Conservation (phyloP, 164 flowering plant species). For the Sedum album region DNA sequence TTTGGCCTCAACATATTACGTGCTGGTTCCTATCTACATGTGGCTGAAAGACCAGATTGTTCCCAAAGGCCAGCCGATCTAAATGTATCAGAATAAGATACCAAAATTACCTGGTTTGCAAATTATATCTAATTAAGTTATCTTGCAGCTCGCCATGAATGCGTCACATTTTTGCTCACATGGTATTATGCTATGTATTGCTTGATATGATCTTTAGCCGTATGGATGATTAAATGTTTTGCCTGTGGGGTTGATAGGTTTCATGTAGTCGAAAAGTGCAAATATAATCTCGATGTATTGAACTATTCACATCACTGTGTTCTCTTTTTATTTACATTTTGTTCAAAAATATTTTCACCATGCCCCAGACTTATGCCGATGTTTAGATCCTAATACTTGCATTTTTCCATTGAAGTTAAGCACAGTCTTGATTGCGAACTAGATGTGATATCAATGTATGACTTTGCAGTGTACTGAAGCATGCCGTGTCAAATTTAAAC, state of each 20-base stretch:
- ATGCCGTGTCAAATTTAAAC: no score
- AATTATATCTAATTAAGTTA: not conserved
- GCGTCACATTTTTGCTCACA: not conserved
- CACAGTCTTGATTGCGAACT: no score
- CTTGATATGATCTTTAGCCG: not conserved
- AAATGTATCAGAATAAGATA: conserved; percentile 6
- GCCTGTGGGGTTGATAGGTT: not conserved
- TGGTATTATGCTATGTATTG: not conserved
- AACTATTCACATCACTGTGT: no score
- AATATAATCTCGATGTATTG: no score
- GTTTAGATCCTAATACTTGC: no score
- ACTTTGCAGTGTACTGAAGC: no score
- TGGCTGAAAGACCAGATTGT: conserved; percentile 84
- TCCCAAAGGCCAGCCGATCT: conserved; percentile 74
- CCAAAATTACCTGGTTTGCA: not conserved
- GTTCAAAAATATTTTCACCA: no score
- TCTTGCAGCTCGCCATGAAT: not conserved
- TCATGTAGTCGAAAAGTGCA: no score
- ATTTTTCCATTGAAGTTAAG: no score
- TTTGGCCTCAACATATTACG: conserved; percentile 60
- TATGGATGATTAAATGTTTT: not conserved
- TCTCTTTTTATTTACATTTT: no score
- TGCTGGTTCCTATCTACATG: conserved; percentile 87
- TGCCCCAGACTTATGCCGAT: no score
- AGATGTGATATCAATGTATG: no score